Base-by-base conservation (phyloP, 2,329 filamentous ascomycete species). In the Tetracladium maxilliforme region DNA sequence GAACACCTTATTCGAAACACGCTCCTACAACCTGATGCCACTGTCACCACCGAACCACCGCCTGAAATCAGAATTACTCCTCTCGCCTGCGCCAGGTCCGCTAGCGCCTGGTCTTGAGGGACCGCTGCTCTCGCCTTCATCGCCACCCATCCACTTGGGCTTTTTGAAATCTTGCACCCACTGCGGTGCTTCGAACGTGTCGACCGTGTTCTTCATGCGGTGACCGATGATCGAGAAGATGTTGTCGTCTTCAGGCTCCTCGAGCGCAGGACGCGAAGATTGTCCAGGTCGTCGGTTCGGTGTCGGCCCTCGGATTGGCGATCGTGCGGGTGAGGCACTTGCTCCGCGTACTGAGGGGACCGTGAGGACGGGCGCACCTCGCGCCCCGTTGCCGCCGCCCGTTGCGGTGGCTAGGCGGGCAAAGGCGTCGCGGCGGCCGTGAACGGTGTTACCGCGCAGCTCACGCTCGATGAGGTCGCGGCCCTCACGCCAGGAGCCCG, bases 391-490 rank as follows among this genome's bases (percentile, higher is more conserved):
- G 14, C 32, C 35, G 18, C 40, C 45, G 11, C n/a, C n/a, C 39
- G 32, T 13, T 32, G 38, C 21, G 41, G 37, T 21, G 43, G n/a
- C n/a, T n/a, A n/a, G 38, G 21, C 51, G 41, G 24, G 49, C 41
- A 29, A 53, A 43, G 14, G 54, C 49, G 24, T 58, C 52, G 11
- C 60, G 52, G 24, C 62, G 54, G 30, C 60, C 54, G 24, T 63
- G 51, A 21, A 64, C 58, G 4, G 66, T 64, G 18, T 62, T 65
- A 10, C 77, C 76, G 31, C 74, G 70, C 6, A 86, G 51, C 44
- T 95, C 90, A 15, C 82, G 70, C 34, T 93, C 82, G 33, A 98
- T 92, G 15, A 98, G 64, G 24, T 86, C 78, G 25, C 83, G 69
- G 4, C 90, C 90, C 52, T 95, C 90, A 23, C 86, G 71, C 90